These are phyloP conservation scores for Xylariaceae sp. DNA, from an alignment of 2,329 filamentous ascomycete species.

Conservation along the genomic window DNA sequence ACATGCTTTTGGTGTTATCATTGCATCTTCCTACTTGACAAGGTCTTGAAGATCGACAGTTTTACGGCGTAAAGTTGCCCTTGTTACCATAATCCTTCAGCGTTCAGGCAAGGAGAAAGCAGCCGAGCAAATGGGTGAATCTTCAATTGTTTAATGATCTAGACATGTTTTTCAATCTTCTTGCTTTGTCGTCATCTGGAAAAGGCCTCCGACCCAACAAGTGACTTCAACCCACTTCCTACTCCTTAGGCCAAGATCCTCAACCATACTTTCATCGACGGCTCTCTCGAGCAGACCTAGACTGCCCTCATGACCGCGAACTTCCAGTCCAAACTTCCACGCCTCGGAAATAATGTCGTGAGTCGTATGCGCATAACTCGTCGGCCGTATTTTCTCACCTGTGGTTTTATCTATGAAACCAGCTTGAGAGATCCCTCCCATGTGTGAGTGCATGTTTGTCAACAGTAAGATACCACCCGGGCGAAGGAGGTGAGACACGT, in stretches of 20 bases:
- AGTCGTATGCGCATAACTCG: constrained; percentile 54
- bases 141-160: too few species aligned
- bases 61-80: too few species aligned
- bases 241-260: constrained; percentile 55
- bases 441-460: constrained; percentile 67
- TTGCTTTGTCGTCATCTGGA: too few species aligned
- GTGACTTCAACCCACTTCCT: constrained; percentile 59
- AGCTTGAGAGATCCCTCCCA: constrained; percentile 56
- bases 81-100: too few species aligned
- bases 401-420: constrained; percentile 54
- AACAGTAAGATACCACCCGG: constrained; percentile 50
- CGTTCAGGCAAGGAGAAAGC: too few species aligned
- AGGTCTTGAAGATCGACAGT: too few species aligned
- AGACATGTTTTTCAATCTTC: too few species aligned
- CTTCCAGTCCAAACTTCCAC: constrained; percentile 39
- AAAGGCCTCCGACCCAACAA: constrained; percentile 51
- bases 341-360: constrained; percentile 50
- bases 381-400: constrained; percentile 55
- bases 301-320: constrained; percentile 32
- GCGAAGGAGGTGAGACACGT: constrained; percentile 41
- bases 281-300: constrained; percentile 35
- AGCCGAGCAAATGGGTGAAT: too few species aligned
- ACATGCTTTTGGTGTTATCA: too few species aligned
- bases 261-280: constrained; percentile 53
- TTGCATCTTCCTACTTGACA: too few species aligned